Conservation (phyloP, 106 monocot species). For the Dendrobium chrysotoxum region DNA sequence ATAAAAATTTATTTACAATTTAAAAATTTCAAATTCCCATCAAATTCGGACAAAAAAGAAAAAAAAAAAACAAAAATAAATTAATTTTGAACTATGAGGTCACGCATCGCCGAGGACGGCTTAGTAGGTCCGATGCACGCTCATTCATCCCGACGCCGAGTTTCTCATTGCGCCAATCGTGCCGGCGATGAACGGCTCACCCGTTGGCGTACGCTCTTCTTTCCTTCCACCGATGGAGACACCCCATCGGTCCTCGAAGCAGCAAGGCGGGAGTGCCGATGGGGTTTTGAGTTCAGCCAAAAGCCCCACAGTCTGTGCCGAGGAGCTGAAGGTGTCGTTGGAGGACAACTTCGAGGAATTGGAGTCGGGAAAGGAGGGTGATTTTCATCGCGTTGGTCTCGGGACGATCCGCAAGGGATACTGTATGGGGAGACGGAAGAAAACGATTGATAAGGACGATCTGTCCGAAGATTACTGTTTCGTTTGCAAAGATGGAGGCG, state of each 20-base stretch:
- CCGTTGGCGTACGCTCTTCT: neutral
- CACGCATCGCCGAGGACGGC: neutral
- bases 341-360: neutral
- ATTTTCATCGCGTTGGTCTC: neutral
- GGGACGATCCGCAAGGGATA: neutral
- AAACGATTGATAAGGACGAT: conserved; percentile 13
- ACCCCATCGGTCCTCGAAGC: neutral
- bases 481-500: conserved; percentile 34
- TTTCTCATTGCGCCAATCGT: neutral
- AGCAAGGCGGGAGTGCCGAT: neutral
- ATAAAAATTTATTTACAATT: too few species aligned
- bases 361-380: neutral
- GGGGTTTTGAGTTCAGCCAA: neutral
- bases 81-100: neutral
- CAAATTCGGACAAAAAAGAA: too few species aligned
- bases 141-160: conserved; percentile 1
- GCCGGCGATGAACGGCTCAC: conserved; percentile 5
- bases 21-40: too few species aligned
- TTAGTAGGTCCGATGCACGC: neutral
- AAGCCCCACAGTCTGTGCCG: neutral
- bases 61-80: too few species aligned
- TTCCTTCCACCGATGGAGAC: conserved; percentile 6
- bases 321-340: neutral
- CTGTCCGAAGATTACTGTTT: conserved; percentile 36
- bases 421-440: neutral